Conservation (phyloP, 208 protist species). For the Porcisia hertigi region DNA sequence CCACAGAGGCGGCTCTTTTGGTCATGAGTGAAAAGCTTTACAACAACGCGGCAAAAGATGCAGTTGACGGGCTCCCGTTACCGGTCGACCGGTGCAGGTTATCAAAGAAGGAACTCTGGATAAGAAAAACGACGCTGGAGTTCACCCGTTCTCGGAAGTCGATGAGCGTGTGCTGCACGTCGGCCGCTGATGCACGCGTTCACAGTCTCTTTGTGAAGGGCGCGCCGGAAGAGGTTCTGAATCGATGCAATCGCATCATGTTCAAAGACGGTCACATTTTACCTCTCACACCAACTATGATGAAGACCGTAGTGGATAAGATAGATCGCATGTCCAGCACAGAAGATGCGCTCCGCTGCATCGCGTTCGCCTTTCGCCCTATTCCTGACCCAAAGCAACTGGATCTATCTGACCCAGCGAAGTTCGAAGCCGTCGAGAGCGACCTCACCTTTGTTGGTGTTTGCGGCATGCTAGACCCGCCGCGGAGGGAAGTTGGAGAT, state of each 20-base stretch:
- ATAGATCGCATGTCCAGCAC: conserved; percentile 59
- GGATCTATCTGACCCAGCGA: conserved; percentile 52
- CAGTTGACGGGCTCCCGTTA: not conserved
- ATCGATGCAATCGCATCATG: conserved; percentile 75
- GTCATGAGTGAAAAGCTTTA: conserved; percentile 92
- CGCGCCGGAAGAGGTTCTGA: conserved; percentile 93
- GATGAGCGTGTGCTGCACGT: conserved; percentile 92
- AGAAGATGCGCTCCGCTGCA: conserved; percentile 72
- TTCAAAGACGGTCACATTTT: conserved; percentile 50
- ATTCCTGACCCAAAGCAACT: conserved; percentile 33
- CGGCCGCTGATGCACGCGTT: conserved; percentile 1
- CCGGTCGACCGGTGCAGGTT: conserved; percentile 37
- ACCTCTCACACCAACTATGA: conserved; percentile 32
- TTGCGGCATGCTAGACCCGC: conserved; percentile 95
- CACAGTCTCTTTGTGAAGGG: conserved; percentile 94
- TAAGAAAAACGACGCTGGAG: conserved; percentile 86
- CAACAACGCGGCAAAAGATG: conserved; percentile 5
- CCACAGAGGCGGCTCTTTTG: conserved; percentile 91
- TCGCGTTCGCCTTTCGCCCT: conserved; percentile 80
- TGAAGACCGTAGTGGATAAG: conserved; percentile 34
- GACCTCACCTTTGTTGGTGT: conserved; percentile 90
- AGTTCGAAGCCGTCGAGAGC: conserved; percentile 79
- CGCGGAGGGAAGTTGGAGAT: conserved; percentile 84
- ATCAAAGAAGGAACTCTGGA: conserved; percentile 38
- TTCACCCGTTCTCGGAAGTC: conserved; percentile 95